Evolutionary conservation across 2,329 filamentous ascomycete genomes (phyloP).

Genomic region (Monilinia polystroma): DNA sequence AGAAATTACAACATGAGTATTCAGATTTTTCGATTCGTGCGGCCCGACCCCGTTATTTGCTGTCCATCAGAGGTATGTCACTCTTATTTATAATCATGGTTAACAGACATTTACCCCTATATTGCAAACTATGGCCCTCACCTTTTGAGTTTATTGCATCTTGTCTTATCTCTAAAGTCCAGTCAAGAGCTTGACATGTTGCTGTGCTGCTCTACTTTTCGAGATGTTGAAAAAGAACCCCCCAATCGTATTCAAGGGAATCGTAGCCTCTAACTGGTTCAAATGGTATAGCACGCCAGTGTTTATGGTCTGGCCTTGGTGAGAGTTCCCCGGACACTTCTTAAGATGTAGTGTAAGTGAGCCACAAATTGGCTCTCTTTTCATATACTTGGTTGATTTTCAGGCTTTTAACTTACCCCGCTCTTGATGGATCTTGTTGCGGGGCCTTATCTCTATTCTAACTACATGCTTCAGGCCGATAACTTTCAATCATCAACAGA

Average conservation of each 20-base stretch:
- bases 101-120: not conserved
- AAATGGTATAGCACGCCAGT: not conserved
- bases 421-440: not conserved
- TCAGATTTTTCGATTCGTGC: not conserved
- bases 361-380: not conserved
- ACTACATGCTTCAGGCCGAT: not conserved
- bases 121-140: too few species aligned
- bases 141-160: not conserved
- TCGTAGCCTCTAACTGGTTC: too few species aligned
- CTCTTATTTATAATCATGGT: not conserved
- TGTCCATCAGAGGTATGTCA: not conserved
- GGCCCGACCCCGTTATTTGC: not conserved
- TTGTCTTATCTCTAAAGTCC: not conserved
- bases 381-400: not conserved
- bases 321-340: not conserved
- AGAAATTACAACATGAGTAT: not conserved
- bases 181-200: not conserved
- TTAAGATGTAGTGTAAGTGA: not conserved
- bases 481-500: not conserved
- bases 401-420: constrained; percentile 6
- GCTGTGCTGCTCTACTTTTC: not conserved
- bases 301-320: not conserved
- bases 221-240: not conserved
- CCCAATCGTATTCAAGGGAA: not conserved
- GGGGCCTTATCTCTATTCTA: not conserved